Evolutionary conservation across 345 rosid genomes (phyloP).

Genomic region (Gossypium thurberi): DNA sequence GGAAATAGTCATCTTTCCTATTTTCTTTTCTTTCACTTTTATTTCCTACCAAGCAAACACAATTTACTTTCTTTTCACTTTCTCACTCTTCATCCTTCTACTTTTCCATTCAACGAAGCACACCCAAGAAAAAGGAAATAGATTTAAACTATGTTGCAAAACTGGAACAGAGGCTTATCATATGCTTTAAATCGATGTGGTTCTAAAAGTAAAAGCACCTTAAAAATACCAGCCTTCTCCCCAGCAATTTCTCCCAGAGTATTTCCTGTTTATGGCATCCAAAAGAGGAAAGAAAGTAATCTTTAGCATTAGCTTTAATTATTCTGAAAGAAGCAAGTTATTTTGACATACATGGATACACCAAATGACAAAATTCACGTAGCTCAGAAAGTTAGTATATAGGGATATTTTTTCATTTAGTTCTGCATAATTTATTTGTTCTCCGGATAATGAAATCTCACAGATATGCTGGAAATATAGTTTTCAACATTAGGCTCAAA

Average conservation of each 20-base stretch:
- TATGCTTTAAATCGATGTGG: slow-evolving; percentile 5
- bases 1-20: too few relatives aligned
- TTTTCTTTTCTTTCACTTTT: too few relatives aligned
- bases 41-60: too few relatives aligned
- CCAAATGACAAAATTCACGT: not conserved
- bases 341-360: not conserved
- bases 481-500: not conserved
- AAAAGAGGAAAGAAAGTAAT: slow-evolving; percentile 17
- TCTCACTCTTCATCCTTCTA: too few relatives aligned
- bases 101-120: too few relatives aligned
- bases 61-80: too few relatives aligned
- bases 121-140: not conserved
- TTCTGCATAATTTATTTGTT: not conserved
- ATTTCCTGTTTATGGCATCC: slow-evolving; percentile 54
- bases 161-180: not conserved
- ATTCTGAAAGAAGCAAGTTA: not conserved
- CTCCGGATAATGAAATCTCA: not conserved
- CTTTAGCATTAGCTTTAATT: not conserved
- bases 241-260: slow-evolving; percentile 95
- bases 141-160: not conserved
- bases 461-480: not conserved
- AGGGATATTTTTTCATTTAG: not conserved
- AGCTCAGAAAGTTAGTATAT: not conserved
- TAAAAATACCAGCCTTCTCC: slow-evolving; percentile 95
- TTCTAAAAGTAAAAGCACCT: slow-evolving; percentile 44